These are phyloP conservation scores for Pythium dissimile DNA, from an alignment of 352 stramenopile species.

Conservation along the genomic window DNA sequence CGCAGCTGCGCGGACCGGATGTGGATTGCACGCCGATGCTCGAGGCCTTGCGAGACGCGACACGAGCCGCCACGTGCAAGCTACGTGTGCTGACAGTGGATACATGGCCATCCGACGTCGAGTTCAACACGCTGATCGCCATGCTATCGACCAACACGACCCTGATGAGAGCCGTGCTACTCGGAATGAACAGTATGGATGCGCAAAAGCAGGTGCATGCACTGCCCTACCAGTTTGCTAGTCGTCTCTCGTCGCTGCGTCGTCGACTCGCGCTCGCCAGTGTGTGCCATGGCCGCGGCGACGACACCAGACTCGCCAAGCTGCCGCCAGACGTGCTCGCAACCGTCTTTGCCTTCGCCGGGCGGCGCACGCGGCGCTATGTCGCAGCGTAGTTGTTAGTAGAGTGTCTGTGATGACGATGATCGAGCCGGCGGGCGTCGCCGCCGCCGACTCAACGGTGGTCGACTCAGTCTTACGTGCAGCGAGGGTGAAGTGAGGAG, in stretches of 20 bases:
- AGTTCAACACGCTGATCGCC: background rate
- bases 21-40: background rate
- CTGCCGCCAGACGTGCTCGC: conserved; percentile 1
- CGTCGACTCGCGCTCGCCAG: background rate
- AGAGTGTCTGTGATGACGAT: too few species aligned
- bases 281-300: background rate
- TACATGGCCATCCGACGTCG: background rate
- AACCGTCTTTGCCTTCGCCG: background rate
- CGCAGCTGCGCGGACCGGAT: background rate
- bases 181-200: background rate
- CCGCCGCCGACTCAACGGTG: too few species aligned
- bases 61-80: background rate
- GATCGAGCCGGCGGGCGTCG: too few species aligned
- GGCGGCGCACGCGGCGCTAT: background rate
- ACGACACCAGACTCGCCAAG: background rate
- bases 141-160: background rate
- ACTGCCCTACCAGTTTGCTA: background rate
- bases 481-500: too few species aligned
- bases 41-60: background rate
- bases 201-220: background rate
- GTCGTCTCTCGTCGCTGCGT: background rate
- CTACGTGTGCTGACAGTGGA: background rate
- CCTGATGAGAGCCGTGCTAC: background rate
- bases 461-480: too few species aligned
- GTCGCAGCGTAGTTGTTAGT: too few species aligned